Evolutionary conservation across 768 basidiomycete genomes (phyloP).

Genomic region (Boletus sensibilis): DNA sequence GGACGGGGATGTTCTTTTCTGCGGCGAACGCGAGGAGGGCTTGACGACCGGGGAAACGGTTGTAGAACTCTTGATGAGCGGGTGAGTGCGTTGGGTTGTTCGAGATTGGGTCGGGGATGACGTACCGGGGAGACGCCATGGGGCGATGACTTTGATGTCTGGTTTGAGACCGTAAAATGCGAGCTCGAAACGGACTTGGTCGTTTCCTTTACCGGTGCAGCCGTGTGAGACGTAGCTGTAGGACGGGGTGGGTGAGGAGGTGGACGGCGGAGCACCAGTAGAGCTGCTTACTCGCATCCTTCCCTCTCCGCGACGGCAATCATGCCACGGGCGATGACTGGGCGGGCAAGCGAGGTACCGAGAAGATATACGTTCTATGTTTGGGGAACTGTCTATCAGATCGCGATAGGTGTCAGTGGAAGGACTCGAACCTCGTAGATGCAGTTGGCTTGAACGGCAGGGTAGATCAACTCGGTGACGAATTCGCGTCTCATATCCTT

Average conservation of each 20-base stretch:
- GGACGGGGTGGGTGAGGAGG: not conserved
- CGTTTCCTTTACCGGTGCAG: constrained; percentile 99
- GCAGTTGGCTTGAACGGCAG: constrained; percentile 96
- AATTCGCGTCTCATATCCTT: constrained; percentile 96
- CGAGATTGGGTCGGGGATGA: not conserved
- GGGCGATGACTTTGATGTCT: constrained; percentile 97
- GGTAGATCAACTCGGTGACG: constrained; percentile 94
- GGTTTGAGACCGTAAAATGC: constrained; percentile 99
- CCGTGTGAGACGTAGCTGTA: constrained; percentile 92
- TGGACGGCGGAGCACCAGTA: not conserved
- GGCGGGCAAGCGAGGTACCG: constrained; percentile 95
- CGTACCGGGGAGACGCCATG: constrained; percentile 92
- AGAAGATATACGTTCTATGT: constrained; percentile 92
- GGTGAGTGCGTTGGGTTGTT: not conserved
- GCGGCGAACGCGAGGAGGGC: constrained; percentile 90
- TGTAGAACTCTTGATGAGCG: constrained; percentile 77
- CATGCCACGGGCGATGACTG: constrained; percentile 99
- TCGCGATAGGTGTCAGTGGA: not conserved
- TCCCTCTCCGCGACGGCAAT: constrained; percentile 88
- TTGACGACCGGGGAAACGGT: constrained; percentile 94
- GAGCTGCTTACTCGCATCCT: constrained; percentile 83
- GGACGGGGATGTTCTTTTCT: constrained; percentile 85
- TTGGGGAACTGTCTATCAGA: not conserved
- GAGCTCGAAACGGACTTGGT: constrained; percentile 98
- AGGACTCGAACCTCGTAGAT: constrained; percentile 82